Base-by-base conservation (phyloP, 306 rosid species). In the Phaseolus lunatus region DNA sequence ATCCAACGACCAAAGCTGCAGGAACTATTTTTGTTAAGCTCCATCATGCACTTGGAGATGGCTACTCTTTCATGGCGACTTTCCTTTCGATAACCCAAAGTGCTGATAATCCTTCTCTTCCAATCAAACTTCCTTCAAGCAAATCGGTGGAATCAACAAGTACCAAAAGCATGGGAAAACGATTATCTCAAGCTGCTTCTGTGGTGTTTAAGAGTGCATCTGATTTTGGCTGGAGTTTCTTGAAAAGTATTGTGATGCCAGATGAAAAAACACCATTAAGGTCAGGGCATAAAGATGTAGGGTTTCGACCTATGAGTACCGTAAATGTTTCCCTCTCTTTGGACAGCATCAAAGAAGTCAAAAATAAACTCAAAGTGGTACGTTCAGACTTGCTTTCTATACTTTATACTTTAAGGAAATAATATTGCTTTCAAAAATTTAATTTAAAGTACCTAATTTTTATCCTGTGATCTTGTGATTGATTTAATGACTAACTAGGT, bases 41-140 rank as follows among this genome's bases (percentile, higher is more conserved):
- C 62, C 88, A 85, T 52, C 89, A 84, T 57, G 78, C 91, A 3
- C 86, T 88, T 62, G 91, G 88, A 5, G 88, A 87, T 83, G 91
- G 87, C 19, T 87, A 58, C 83, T 45, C 87, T 5, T 26, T 85
- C 10, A 85, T 87, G 90, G 70, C 76, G n/a, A 45, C 82, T 49
- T 77, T 86, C 61, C 79, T 89, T 68, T 75, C 89, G 2, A 78
- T 70, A 23, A 72, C 82, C 0, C 77, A 68, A 54, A 80, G 83
- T 35, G 79, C 74, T 1, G 72, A 80, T 12, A 3, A 88, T n/a
- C 87, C 86, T 71, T 81, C 85, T 44, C 26, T 73, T 70, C 92
- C 88, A 3, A 3, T 86, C 2, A 79, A 76, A 0, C 82, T 88
- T 74, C 88, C 92, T 53, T 77, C 88, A 16, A 70, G 75, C 20